Percentiles rank a stretch among this genome's conserved stretches.
These are phyloP conservation scores for Rosellinia necatrix DNA, from an alignment of 2,329 filamentous ascomycete genomes.

Conservation along the genomic window DNA sequence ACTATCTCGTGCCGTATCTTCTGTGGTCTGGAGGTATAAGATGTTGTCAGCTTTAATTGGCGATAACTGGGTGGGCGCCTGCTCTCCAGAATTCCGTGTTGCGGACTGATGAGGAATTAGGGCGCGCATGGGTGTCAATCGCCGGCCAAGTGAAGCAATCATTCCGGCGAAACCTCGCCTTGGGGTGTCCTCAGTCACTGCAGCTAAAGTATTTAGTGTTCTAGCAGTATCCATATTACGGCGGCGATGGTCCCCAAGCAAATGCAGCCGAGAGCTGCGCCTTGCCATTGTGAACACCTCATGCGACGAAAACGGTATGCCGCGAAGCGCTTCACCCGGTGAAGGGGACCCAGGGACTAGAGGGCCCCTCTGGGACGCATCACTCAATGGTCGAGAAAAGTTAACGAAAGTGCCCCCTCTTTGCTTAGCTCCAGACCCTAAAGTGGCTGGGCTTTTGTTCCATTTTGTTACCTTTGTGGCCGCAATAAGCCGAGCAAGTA, in stretches of 20 bases:
- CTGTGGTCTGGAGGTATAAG: slow-evolving; percentile 29
- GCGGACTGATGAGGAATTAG: not conserved
- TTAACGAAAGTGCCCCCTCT: slow-evolving; percentile 20
- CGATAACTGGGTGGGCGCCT: slow-evolving; percentile 9
- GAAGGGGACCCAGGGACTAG: slow-evolving; percentile 23
- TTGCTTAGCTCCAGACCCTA: slow-evolving; percentile 1
- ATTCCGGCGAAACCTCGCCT: slow-evolving; percentile 21
- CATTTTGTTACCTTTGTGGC: slow-evolving; percentile 22
- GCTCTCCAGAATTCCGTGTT: not conserved
- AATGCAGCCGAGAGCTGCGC: slow-evolving; percentile 10
- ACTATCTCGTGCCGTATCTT: slow-evolving; percentile 26
- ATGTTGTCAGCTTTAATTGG: slow-evolving; percentile 31
- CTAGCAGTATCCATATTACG: slow-evolving; percentile 18
- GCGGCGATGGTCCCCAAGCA: slow-evolving; percentile 22
- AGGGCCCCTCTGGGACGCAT: slow-evolving; percentile 19
- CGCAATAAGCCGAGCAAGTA: slow-evolving; percentile 52
- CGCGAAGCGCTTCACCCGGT: slow-evolving; percentile 23
- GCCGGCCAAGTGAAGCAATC: slow-evolving; percentile 22
- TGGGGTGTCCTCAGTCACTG: not conserved
- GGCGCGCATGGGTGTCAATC: slow-evolving; percentile 8
- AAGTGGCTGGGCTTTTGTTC: not conserved
- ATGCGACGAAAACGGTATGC: slow-evolving; percentile 22
- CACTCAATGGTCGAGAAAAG: slow-evolving; percentile 29
- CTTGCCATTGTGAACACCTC: slow-evolving; percentile 25
- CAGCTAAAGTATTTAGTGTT: slow-evolving; percentile 15